phyloP scores from a whole-genome alignment of 768 basidiomycete genomes.

The Udeniomyces megalosporus region DNA sequence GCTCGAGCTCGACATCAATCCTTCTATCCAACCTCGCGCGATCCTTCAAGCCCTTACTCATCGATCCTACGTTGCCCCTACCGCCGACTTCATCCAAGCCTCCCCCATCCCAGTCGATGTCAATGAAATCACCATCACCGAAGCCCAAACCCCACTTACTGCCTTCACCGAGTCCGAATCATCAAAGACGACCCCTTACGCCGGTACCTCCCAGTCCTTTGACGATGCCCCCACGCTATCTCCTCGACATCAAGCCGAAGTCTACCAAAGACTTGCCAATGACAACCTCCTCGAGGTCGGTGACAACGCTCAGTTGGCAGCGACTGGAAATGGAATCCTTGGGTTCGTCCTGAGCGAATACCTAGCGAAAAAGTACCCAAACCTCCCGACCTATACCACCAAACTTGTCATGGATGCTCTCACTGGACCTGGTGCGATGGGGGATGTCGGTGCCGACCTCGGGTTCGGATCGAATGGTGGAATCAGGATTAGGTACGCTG shows the following conservation, averaged over 20 bases:
- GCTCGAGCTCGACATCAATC: not conserved
- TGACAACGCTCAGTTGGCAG: not conserved
- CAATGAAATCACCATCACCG: not conserved
- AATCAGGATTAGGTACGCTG: not conserved
- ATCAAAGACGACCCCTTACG: not conserved
- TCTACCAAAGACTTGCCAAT: too few relatives aligned
- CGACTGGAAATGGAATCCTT: not conserved
- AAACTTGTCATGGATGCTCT: conserved; percentile 1
- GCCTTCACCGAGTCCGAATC: not conserved
- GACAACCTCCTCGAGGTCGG: too few relatives aligned
- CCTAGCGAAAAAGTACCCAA: not conserved
- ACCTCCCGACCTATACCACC: not conserved
- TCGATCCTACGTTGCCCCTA: not conserved
- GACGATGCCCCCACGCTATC: not conserved
- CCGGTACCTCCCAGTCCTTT: too few relatives aligned
- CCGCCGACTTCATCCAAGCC: not conserved
- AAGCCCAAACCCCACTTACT: not conserved
- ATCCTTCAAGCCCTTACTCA: conserved; percentile 5
- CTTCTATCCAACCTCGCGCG: not conserved
- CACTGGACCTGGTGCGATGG: not conserved
- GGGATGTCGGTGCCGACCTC: not conserved
- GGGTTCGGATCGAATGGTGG: not conserved
- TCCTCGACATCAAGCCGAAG: too few relatives aligned
- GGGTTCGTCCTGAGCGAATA: conserved; percentile 2
- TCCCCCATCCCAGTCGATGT: not conserved